Evolutionary conservation across 208 protist species (phyloP), one percentile per base, ranked within the genome.

Genomic region (Trypanosoma platydactyli): DNA sequence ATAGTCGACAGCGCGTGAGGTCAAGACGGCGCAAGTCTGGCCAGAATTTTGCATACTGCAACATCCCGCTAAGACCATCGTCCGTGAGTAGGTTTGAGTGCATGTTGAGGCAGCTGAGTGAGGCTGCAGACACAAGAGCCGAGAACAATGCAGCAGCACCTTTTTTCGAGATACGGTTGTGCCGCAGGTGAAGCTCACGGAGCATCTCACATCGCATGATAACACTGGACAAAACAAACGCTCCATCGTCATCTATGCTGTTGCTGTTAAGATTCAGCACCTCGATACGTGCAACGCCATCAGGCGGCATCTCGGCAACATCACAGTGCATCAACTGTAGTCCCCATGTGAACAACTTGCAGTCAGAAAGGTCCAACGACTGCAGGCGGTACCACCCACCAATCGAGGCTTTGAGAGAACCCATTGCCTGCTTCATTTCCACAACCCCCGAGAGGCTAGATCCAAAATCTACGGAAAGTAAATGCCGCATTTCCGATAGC

Each of bases 1-100:
- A 91, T 40, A 94, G 58, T n/a, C 83, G 78, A 63, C 88, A 94
- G 16, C 88, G 82, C 3, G 88, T 85, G 18, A 91, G 44, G 49
- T 94, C 83, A 20, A 94, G 67, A 41, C 68, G 61, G 18, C 69
- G 57, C 69, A 94, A 69, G 13, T 64, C 63, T 9, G 79, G 70
- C 84, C 88, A 94, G 54, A 56, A 69, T 59, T 53, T 56, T 25
- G 65, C 75, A 24, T 82, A 68, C 56, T 55, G 53, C 12, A 79
- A 40, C 33, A 91, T 20, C 12, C 50, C 63, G 0, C 30, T 30
- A 5, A 85, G 58, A 0, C 84, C 84, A 16, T 83, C 84, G 63
- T 91, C 84, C 3, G 63, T 63, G 18, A 89, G 45, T 12, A 71
- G 77, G 59, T 94, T 94, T 6, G 82, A 73, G 33, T 83, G 84